Base-by-base conservation (phyloP, 345 rosid genomes). In the Clausena lansium region DNA sequence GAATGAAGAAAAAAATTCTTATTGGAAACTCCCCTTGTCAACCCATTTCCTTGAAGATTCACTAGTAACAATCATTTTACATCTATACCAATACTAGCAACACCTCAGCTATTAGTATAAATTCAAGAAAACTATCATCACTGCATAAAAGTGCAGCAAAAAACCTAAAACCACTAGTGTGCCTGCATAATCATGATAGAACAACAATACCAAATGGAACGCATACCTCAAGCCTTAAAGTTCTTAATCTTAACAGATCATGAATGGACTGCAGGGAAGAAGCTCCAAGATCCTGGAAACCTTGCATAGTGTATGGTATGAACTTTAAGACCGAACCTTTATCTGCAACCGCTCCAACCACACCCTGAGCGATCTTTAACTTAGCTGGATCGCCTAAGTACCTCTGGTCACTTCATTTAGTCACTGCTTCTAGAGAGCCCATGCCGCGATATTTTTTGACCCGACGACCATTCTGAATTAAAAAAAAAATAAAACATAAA, bases 401-500 rank as follows among this genome's bases (percentile, higher is more conserved):
- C 81, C 99, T 89, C 63, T 87, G 90, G 81, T 96, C 99, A 76
- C 98, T 96, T 52, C 98, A 97, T 83, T 96, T 92, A 45, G 93
- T 88, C 99, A 96, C 94, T 55, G 98, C 99, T 91, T 96, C 98
- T 39, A 96, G 79, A 9, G 99, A 94, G 45, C 99, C 99, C 99
- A 96, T 94, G 66, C 99, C 99, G 32, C 97, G 94, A 76, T 91
- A 96, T 75, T 87, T 92, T 84, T 95, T 93, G 19, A 92, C 70
- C 74, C 88, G 83, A 38, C 39, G 71, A 54, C 96, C 94, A 68
- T 93, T 76, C 99, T 94, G 80, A 30, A n/a, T 78, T n/a, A n/a
- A n/a, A n/a, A n/a, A n/a, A n/a, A n/a, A n/a, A n/a, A 45, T 45
- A 45, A 45, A 45, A 52, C 17, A 52, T 1, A 52, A 52, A 52